These are phyloP conservation scores for Pythium aquatile DNA, from an alignment of 352 stramenopile species.

Conservation along the genomic window DNA sequence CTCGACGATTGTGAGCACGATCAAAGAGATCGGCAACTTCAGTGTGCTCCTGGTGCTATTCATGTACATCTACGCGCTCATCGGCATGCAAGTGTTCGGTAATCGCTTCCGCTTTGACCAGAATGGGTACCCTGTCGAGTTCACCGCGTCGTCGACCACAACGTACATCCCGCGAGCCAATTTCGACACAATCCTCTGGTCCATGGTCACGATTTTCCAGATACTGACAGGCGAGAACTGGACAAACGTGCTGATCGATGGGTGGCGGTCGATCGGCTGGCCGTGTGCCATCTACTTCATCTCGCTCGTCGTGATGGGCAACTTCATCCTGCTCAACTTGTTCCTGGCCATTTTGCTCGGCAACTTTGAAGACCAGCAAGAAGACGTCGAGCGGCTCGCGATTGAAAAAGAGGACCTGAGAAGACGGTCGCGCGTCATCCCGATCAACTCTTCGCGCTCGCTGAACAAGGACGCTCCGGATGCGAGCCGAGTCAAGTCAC, in stretches of 20 bases:
- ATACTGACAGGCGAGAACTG: conserved; percentile 93
- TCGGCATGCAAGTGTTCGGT: conserved; percentile 84
- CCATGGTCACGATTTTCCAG: conserved; percentile 47
- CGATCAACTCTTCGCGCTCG: conserved; percentile 1
- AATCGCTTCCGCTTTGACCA: conserved; percentile 57
- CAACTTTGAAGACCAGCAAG: conserved; percentile 80
- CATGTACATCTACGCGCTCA: conserved; percentile 85
- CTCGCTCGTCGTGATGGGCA: conserved; percentile 81
- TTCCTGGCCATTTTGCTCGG: conserved; percentile 91
- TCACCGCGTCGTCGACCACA: conserved; percentile 31
- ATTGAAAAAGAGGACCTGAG: conserved; percentile 40
- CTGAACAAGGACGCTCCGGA: conserved; percentile 2
- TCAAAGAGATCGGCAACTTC: conserved; percentile 92
- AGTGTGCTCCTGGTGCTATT: conserved; percentile 84
- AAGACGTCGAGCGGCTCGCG: conserved; percentile 39
- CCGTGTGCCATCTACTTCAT: conserved; percentile 75
- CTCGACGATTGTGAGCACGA: conserved; percentile 85
- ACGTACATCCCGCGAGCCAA: conserved; percentile 27
- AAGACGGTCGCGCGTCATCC: conserved; percentile 34
- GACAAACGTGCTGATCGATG: conserved; percentile 90
- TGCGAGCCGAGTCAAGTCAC: background rate
- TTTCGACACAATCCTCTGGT: conserved; percentile 32
- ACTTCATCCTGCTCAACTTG: conserved; percentile 92
- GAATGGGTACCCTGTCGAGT: conserved; percentile 22
- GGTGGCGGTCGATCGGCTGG: conserved; percentile 68